phyloP scores from a whole-genome alignment of 768 basidiomycete genomes.

The Termitomyces sp. region DNA sequence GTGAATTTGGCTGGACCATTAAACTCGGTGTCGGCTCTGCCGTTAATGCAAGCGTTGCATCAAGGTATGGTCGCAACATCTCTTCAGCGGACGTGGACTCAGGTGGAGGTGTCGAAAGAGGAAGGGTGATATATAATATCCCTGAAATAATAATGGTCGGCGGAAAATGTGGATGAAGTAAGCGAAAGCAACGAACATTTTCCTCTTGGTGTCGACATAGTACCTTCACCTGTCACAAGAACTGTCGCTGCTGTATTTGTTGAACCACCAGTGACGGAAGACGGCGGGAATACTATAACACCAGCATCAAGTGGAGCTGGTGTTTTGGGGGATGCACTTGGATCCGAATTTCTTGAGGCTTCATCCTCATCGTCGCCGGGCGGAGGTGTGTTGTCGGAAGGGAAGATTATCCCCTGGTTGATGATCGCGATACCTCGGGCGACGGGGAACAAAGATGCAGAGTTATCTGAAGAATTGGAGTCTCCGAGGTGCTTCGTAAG shows the following conservation, averaged over 20 bases:
- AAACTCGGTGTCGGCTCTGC: background rate
- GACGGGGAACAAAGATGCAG: conserved; percentile 8
- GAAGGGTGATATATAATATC: conserved; percentile 59
- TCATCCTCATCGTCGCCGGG: conserved; percentile 20
- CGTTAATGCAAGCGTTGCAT: conserved; percentile 39
- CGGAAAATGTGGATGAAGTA: background rate
- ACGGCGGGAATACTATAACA: conserved; percentile 75
- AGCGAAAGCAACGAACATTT: conserved; percentile 52
- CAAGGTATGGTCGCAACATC: conserved; percentile 57
- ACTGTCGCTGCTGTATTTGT: conserved; percentile 53
- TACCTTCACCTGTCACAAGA: conserved; percentile 69
- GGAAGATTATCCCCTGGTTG: conserved; percentile 32
- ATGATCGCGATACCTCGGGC: conserved; percentile 38
- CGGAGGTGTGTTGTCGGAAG: conserved; percentile 11
- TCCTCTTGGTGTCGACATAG: conserved; percentile 69
- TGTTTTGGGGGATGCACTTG: conserved; percentile 9
- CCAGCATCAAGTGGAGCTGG: conserved; percentile 53
- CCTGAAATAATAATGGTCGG: conserved; percentile 34
- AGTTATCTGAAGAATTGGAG: background rate
- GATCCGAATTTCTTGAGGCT: conserved; percentile 20
- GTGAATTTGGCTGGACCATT: background rate
- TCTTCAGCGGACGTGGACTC: conserved; percentile 32
- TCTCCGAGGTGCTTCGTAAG: conserved; percentile 18
- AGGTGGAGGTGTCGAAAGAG: conserved; percentile 29
- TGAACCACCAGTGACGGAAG: conserved; percentile 49